Evolutionary conservation across 225 moss, liverwort and hornwort genomes (phyloP).

Genomic region (Bryum argenteum): DNA sequence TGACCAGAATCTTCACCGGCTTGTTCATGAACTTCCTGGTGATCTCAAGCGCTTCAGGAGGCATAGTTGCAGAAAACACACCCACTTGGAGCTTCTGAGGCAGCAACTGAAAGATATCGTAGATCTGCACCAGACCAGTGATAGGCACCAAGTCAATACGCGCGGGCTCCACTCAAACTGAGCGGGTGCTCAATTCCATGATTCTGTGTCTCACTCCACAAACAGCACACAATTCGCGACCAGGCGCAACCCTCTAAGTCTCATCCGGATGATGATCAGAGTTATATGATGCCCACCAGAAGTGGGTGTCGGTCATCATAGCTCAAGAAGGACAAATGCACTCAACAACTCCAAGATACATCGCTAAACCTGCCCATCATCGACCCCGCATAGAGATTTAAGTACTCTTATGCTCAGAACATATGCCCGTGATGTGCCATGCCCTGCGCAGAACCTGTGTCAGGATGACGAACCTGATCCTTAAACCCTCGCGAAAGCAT

Average conservation of each 20-base stretch:
- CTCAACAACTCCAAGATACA: slow-evolving; percentile 32
- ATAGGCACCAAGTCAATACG: slow-evolving; percentile 7
- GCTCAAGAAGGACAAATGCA: slow-evolving; percentile 22
- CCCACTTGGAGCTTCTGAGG: slow-evolving; percentile 76
- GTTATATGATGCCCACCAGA: not conserved
- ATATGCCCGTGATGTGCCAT: not conserved
- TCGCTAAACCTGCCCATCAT: slow-evolving; percentile 30
- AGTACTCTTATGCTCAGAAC: not conserved
- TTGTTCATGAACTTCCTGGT: slow-evolving; percentile 84
- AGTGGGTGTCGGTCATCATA: slow-evolving; percentile 33
- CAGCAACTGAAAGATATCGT: slow-evolving; percentile 72
- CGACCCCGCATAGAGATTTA: slow-evolving; percentile 7
- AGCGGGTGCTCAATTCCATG: not conserved
- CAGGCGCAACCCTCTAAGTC: slow-evolving; percentile 5
- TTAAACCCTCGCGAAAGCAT: slow-evolving; percentile 80
- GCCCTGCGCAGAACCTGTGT: slow-evolving; percentile 6
- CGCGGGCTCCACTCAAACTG: not conserved
- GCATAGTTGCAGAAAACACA: slow-evolving; percentile 75
- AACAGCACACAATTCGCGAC: not conserved
- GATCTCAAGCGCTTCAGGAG: slow-evolving; percentile 72
- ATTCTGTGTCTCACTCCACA: not conserved
- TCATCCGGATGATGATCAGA: not conserved
- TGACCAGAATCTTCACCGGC: slow-evolving; percentile 78
- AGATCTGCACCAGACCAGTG: slow-evolving; percentile 51
- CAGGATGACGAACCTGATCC: slow-evolving; percentile 58